phyloP scores from a whole-genome alignment of 306 rosid species.

The Castanea crenata region DNA sequence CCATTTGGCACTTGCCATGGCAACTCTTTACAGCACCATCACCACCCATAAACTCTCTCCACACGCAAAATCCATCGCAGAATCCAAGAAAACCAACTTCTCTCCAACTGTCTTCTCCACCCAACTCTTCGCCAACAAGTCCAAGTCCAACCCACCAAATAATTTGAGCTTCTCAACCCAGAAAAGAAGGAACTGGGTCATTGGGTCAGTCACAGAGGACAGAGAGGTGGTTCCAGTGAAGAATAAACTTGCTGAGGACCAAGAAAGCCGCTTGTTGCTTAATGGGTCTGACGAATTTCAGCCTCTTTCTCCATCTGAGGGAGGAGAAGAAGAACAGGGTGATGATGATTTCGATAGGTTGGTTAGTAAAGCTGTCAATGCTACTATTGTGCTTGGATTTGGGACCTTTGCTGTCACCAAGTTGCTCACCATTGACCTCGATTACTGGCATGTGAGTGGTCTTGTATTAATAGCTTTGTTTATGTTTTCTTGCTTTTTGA shows the following conservation, averaged over 20 bases:
- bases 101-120: conserved; percentile 17
- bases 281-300: conserved; percentile 40
- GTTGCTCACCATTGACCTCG: conserved; percentile 84
- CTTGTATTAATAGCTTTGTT: neutral
- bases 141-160: conserved; percentile 7
- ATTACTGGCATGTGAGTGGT: conserved; percentile 83
- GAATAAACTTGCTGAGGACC: conserved; percentile 22
- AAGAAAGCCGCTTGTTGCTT: conserved; percentile 23
- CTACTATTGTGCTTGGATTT: conserved; percentile 74
- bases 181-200: conserved; percentile 34
- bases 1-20: conserved; percentile 34
- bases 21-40: conserved; percentile 38
- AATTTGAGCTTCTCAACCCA: conserved; percentile 19
- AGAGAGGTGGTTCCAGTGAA: conserved; percentile 44
- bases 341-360: conserved; percentile 32
- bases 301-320: conserved; percentile 28
- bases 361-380: conserved; percentile 56
- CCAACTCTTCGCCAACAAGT: conserved; percentile 14
- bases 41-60: conserved; percentile 27
- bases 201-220: conserved; percentile 55
- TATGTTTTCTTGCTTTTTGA: neutral
- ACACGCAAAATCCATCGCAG: conserved; percentile 7
- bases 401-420: conserved; percentile 82
- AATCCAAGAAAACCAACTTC: conserved; percentile 24
- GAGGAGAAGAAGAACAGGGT: conserved; percentile 16